Base-by-base conservation (phyloP, 768 basidiomycete genomes). In the Cyclocybe aegerita region DNA sequence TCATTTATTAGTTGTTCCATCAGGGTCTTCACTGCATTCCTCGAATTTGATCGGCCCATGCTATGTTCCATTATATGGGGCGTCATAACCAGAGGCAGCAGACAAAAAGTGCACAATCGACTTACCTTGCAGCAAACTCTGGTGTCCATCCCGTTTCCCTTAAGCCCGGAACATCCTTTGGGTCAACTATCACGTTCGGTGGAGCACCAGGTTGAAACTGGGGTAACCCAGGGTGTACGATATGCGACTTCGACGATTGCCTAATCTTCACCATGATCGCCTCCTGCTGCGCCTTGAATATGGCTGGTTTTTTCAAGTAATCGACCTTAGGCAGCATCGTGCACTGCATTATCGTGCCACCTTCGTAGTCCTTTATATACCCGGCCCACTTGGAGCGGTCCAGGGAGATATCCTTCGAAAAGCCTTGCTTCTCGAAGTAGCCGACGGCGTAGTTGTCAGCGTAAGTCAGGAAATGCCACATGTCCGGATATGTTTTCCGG, bases 331-430 rank as follows among this genome's bases (percentile, higher is more conserved):
- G 84, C n/a, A 99, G 69, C 90, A 99, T 88, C 5, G 88, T 88
- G 63, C 97, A 99, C 67, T 95, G 92, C 95, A 99, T 98, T 72
- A 98, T 93, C 39, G 96, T 99, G 12, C 93, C 95, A 36, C 96
- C 96, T 68, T 99, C 97, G 69, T 99, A 99, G 66, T 99, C 97
- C 67, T 98, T 99, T 83, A 99, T 98, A 68, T 99, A 98, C 9
- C 95, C 97, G 0, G 96, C 95, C 97, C 97, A 99, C 7, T 88
- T 77, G 1, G 89, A 83, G 39, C 95, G 81, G 53, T 88, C 87
- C n/a, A 97, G 79, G 0, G 89, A 88, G 54, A 99, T 96, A 50
- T 98, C 95, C 67, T 98, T 98, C 5, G 93, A 90, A 69, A 99
- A 99, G 0, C 97, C 97, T 73, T 98, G 97, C 66, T 98, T 99